Evolutionary conservation across 1,284 basidiomycete genomes (phyloP).

Genomic region (Puccinia brachypodii): DNA sequence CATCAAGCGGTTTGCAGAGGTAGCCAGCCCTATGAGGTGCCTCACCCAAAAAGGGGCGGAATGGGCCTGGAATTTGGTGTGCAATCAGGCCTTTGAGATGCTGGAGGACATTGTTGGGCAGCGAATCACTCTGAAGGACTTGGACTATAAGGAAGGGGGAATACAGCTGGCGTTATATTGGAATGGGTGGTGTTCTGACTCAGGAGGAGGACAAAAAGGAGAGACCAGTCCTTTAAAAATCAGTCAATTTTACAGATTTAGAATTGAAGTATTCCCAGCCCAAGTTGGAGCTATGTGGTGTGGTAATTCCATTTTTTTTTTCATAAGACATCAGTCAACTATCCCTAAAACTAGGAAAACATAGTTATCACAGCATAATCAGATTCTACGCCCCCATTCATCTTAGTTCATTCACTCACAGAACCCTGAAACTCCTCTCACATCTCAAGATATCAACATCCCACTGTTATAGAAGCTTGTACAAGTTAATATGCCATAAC

Average conservation of each 20-base stretch:
- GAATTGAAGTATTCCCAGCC: constrained; percentile 20
- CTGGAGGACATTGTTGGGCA: constrained; percentile 6
- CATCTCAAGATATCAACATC: too few species aligned
- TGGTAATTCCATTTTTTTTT: too few species aligned
- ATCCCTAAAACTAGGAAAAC: too few species aligned
- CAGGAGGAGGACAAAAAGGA: neutral
- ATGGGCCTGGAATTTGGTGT: constrained; percentile 2
- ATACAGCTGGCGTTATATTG: constrained; percentile 19
- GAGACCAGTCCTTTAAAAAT: constrained; percentile 10
- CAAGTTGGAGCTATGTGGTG: constrained; percentile 17
- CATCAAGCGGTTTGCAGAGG: neutral
- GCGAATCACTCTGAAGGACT: neutral
- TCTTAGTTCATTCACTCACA: too few species aligned
- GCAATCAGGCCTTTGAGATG: neutral
- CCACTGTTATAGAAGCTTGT: too few species aligned
- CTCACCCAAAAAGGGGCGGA: neutral
- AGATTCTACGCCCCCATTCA: too few species aligned
- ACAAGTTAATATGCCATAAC: too few species aligned
- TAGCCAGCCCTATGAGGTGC: neutral
- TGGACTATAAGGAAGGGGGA: neutral
- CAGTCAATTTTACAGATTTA: neutral
- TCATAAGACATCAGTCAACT: too few species aligned
- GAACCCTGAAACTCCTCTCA: too few species aligned
- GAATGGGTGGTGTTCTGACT: neutral
- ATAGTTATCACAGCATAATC: too few species aligned